These are phyloP conservation scores for Hemileia vastatrix DNA, from an alignment of 1,284 basidiomycete species.

Conservation along the genomic window DNA sequence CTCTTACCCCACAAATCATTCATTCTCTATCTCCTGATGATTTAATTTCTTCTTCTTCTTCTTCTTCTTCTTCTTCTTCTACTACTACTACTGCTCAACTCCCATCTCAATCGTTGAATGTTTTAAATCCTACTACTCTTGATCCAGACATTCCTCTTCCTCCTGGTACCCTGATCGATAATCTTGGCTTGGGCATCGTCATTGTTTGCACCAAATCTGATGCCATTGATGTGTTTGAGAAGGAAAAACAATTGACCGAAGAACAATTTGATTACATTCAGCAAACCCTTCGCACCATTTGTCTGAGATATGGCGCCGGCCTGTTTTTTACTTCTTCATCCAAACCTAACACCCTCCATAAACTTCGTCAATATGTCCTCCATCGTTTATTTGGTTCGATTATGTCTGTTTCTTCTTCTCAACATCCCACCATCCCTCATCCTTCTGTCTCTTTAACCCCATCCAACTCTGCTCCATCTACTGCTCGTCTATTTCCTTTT, in stretches of 20 bases:
- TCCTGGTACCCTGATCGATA: constrained; percentile 34
- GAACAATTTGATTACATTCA: constrained; percentile 91
- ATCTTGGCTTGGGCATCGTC: constrained; percentile 71
- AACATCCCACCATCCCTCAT: constrained; percentile 55
- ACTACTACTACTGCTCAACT: constrained; percentile 52
- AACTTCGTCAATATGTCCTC: constrained; percentile 73
- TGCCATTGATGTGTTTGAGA: constrained; percentile 58
- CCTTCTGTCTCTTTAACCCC: constrained; percentile 31
- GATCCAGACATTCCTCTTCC: constrained; percentile 10
- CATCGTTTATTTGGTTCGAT: constrained; percentile 62
- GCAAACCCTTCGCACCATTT: constrained; percentile 83
- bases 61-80: constrained; percentile 48
- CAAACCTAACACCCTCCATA: constrained; percentile 64
- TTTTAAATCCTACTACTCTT: constrained; percentile 34
- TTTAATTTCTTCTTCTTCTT: constrained; percentile 50
- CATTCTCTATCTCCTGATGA: constrained; percentile 71
- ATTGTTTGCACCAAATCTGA: constrained; percentile 87
- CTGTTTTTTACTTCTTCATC: constrained; percentile 78
- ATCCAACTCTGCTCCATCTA: constrained; percentile 40
- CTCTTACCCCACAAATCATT: neutral
- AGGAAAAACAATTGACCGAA: constrained; percentile 53
- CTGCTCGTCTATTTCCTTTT: constrained; percentile 66
- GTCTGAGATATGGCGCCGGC: constrained; percentile 85
- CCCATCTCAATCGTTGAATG: constrained; percentile 66
- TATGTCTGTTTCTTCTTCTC: too few species aligned